Evolutionary conservation across 768 basidiomycete genomes (phyloP), one percentile per base, ranked within the genome.

Genomic region (Mycena olivaceomarginata): DNA sequence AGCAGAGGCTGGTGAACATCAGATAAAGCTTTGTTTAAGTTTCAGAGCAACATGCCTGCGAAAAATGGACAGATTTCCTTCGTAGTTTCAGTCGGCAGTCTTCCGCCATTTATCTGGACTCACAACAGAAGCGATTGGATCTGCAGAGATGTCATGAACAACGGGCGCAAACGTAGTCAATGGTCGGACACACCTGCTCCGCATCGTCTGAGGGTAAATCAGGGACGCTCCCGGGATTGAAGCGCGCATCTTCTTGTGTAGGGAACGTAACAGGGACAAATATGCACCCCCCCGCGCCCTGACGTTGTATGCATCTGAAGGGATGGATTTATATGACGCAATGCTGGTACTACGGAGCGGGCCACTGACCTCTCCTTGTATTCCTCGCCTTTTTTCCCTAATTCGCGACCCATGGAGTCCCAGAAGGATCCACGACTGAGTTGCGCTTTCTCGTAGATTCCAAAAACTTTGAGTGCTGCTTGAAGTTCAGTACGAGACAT

Each of bases 131-230:
- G 85, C 81, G 64, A 86, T 80, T 65, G 86, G 82, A 68, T 86
- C 82, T 0, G 84, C 72, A 63, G 8, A 79, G 70, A 5, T 72
- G 40, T 0, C 68, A 15, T 68, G 37, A 84, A 82, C 22, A 67
- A 63, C 22, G 80, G 83, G 25, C 87, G 82, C n/a, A n/a, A n/a
- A n/a, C 83, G 4, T 81, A 78, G 57, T 86, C 87, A 45, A 86
- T 0, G 83, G 83, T 18, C 77, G 69, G 5, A 83, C 82, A 0
- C 74, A 78, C 77, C 69, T 75, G 77, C 51, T 78, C 77, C 4
- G 70, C 74, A 43, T 78, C 77, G 57, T 78, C 74, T 9, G 74
- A 45, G 12, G 77, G 77, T 6, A 78, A 16, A 60, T 78, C 66
- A 12, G 70, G 73, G 16, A 65, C 67, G 13, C 48, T 22, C 9